These are phyloP conservation scores for Symbiodinium natans DNA, from an alignment of 73 alveolate species.

Conservation along the genomic window DNA sequence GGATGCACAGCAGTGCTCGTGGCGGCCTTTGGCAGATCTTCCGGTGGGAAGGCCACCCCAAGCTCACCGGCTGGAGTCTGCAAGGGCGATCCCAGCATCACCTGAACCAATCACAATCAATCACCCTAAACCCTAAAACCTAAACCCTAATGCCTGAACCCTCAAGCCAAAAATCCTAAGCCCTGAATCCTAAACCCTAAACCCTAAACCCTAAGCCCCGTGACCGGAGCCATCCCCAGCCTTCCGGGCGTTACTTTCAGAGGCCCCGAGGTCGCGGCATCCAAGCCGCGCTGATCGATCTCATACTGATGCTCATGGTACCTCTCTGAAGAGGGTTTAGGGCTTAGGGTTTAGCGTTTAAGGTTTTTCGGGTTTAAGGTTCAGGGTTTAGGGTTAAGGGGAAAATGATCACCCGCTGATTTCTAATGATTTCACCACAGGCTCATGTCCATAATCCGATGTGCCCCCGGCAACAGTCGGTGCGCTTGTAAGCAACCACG, in stretches of 20 bases:
- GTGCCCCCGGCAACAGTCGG: too few species aligned
- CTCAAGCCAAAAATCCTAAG: background rate
- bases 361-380: background rate
- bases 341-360: too few species aligned
- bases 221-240: too few species aligned
- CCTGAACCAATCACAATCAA: background rate
- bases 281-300: conserved; percentile 59
- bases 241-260: background rate
- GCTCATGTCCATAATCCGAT: too few species aligned
- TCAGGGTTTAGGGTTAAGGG: background rate
- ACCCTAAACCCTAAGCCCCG: too few species aligned
- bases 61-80: conserved; percentile 3
- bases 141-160: background rate
- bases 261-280: background rate
- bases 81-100: conserved; percentile 37
- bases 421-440: too few species aligned
- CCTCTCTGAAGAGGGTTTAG: background rate
- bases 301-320: conserved; percentile 80
- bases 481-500: background rate
- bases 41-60: conserved; percentile 55
- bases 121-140: background rate
- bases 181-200: too few species aligned
- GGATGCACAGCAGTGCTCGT: background rate
- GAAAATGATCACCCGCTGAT: too few species aligned
- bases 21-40: conserved; percentile 55